Evolutionary conservation across 2,329 filamentous ascomycete species (phyloP).

Genomic region (Aureobasidium mangrovei): DNA sequence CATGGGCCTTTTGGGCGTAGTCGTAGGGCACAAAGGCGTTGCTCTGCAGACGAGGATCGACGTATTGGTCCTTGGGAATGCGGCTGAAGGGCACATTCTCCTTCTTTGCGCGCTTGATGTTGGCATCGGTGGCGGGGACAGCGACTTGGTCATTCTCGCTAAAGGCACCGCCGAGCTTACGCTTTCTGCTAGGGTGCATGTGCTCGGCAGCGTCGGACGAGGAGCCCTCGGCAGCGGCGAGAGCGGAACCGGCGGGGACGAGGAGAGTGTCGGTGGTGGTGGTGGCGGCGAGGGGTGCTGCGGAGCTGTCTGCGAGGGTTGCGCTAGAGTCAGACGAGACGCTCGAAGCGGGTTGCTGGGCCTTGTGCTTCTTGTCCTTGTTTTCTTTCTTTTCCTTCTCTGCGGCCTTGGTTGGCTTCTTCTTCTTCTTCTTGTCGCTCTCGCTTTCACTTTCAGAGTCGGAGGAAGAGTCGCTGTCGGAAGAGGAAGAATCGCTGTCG

Average conservation of each 20-base stretch:
- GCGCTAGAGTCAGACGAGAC: slow-evolving; percentile 39
- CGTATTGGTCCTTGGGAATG: slow-evolving; percentile 59
- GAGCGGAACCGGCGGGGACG: slow-evolving; percentile 22
- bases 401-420: slow-evolving; percentile 16
- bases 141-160: slow-evolving; percentile 17
- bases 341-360: slow-evolving; percentile 29
- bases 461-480: slow-evolving; percentile 21
- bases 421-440: background rate
- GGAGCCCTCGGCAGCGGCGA: slow-evolving; percentile 19
- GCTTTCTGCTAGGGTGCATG: slow-evolving; percentile 36
- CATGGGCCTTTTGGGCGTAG: slow-evolving; percentile 81
- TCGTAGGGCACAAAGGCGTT: slow-evolving; percentile 78
- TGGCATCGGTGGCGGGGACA: slow-evolving; percentile 13
- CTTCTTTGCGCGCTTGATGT: slow-evolving; percentile 37
- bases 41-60: slow-evolving; percentile 61
- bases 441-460: slow-evolving; percentile 17
- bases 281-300: slow-evolving; percentile 13
- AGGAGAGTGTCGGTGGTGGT: slow-evolving; percentile 16
- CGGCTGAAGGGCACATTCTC: slow-evolving; percentile 66
- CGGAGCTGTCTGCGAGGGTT: slow-evolving; percentile 18
- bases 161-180: slow-evolving; percentile 31
- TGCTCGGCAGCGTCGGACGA: slow-evolving; percentile 25
- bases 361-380: background rate
- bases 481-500: slow-evolving; percentile 16
- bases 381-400: slow-evolving; percentile 29